Base-by-base conservation (phyloP, 192 early-diverging fungal species). In the Gorgonomyces haynaldii region DNA sequence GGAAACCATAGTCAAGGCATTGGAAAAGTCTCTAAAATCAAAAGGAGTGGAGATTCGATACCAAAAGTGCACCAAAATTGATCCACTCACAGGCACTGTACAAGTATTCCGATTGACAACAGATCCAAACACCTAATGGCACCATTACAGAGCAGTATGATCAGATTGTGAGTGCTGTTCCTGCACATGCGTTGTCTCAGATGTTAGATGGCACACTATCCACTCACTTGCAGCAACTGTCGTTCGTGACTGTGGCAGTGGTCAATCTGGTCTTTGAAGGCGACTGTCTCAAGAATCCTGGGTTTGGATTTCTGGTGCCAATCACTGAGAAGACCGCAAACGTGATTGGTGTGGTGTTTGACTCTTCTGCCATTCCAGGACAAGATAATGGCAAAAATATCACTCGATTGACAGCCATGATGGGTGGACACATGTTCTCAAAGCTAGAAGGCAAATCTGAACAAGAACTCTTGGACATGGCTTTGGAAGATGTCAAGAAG, bases 251-350 rank as follows among this genome's bases (percentile, higher is more conserved):
- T 28, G 89, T 97, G 3, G 89, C 79, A 0, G 85, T 91, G 2
- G 85, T 86, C 9, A 95, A 93, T 46, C 58, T 93, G 8, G 74
- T 81, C 0, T 95, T 79, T 46, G 21, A 59, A 6, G 58, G 54
- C 8, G 38, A 61, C 16, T 49, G 76, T 1, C 64, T 85, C 4
- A 66, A 74, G 0, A 69, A 84, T 8, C 70, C 81, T 35, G 93
- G 93, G 1, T 97, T 97, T 66, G 93, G 93, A 4, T 94, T 85
- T 50, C 71, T 97, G 17, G 79, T 87, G 9, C 93, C 93, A 3
- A 61, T 67, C 12, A 69, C 75, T 0, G 71, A 66, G 16, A 72
- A 78, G 15, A 65, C 61, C 21, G 67, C 81, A 2, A 42, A 44
- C 35, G 45, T 72, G 4, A 61, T 97, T 8, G 93, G 93, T 8